Conservation (phyloP, 768 basidiomycete genomes). For the Kwoniella shandongensis region DNA sequence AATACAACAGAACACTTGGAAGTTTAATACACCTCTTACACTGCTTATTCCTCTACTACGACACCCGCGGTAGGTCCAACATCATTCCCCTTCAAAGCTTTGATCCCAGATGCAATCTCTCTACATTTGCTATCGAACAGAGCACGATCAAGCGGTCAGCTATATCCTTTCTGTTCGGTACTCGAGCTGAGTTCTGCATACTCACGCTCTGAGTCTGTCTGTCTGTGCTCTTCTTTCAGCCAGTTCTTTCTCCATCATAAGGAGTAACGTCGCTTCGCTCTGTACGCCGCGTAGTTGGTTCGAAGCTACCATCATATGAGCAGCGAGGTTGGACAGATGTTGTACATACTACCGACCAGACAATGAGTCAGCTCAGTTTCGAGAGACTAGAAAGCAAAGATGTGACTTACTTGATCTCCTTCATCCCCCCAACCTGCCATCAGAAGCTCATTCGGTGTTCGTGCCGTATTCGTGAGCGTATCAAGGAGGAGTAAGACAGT, state of each 20-base stretch:
- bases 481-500: slow-evolving; percentile 39
- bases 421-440: slow-evolving; percentile 40
- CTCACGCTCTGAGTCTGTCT: slow-evolving; percentile 9
- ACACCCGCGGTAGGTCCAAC: background rate
- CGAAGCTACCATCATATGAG: slow-evolving; percentile 43
- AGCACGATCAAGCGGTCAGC: too few relatives aligned
- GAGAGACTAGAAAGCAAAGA: too few relatives aligned
- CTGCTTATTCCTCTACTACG: background rate
- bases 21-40: too few relatives aligned
- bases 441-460: slow-evolving; percentile 40
- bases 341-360: slow-evolving; percentile 37
- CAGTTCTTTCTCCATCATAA: slow-evolving; percentile 44
- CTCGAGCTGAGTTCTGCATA: too few relatives aligned
- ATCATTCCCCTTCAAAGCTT: slow-evolving; percentile 1
- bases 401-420: slow-evolving; percentile 41
- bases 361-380: background rate
- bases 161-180: too few relatives aligned
- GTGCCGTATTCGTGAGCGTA: slow-evolving; percentile 34
- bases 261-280: slow-evolving; percentile 40
- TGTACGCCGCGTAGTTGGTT: slow-evolving; percentile 40
- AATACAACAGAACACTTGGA: too few relatives aligned
- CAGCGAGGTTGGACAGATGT: slow-evolving; percentile 43
- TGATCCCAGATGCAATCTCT: slow-evolving; percentile 7
- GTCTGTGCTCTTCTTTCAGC: slow-evolving; percentile 32
- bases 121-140: slow-evolving; percentile 3